Evolutionary conservation across 192 early-diverging fungal species (phyloP), one percentile per base, ranked within the genome.

Genomic region (Geranomyces variabilis): DNA sequence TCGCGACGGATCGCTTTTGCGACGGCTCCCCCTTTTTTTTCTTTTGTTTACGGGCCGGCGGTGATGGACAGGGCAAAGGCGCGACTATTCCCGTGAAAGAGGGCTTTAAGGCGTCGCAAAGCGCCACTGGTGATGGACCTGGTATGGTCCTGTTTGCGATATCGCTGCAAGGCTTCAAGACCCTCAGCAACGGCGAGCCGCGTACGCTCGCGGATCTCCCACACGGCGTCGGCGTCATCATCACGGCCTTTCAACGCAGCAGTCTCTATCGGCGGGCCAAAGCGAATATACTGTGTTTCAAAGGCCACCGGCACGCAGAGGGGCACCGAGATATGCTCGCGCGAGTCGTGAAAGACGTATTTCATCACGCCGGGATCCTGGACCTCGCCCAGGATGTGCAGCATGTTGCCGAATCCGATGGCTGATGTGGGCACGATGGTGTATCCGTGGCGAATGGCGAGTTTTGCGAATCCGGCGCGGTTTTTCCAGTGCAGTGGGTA

Each of bases 361-460:
- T 26, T n/a, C 51, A 53, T 24, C 6, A 53, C 4, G 51, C 24
- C 24, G 3, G 51, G 51, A 53, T 24, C 19, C 7, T 7, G 51
- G 7, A 53, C 24, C n/a, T 53, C 51, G n/a, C n/a, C 51, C 3
- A 26, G n/a, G 19, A 26, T 53, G 6, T 17, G 2, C 7, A 53
- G 51, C 51, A 53, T 53, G 51, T 53, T 26, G 4, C 51, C 51
- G 51, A 53, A 24, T 7, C 51, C 51, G 3, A 53, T 53, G 24
- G 6, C 51, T n/a, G 51, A 53, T 8, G 24, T 26, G 4, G 51
- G 51, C 4, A 53, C 17, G 24, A 53, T 53, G 4, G n/a, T 26
- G 51, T 53, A 53, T 53, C 51, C 51, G 24, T 53, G 51, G n/a
- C 24, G n/a, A 7, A 53, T 15, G n/a, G 51, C 51, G n/a, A 53